Evolutionary conservation across 345 rosid species (phyloP), one percentile per base, ranked within the genome.

Genomic region (Boechera retrofracta): DNA sequence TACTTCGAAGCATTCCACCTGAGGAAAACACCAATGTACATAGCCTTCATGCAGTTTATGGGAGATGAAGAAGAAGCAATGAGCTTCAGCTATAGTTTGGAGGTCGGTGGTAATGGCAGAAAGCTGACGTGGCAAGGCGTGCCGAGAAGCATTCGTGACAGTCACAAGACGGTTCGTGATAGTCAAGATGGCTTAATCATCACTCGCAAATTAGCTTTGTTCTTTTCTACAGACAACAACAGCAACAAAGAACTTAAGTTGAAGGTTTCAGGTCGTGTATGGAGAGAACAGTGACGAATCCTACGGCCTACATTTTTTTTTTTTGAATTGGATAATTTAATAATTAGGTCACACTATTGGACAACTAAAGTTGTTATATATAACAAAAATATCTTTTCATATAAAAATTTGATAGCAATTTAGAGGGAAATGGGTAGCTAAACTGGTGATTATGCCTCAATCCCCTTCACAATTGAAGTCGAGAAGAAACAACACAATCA

Each of bases 231-330:
- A 0, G 86, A 84, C 67, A 57, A 57, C 60, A 56, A 5, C 69
- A 55, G 1, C 42, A 52, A 24, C 48, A 82, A 86, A 35, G 86
- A 85, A 59, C 83, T 86, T n/a, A 84, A 85, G 80, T 72, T 86
- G 38, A 86, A 83, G 80, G 82, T 86, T 49, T 77, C 88, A 5
- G 87, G 89, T 49, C 81, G 86, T 31, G 78, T 85, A 68, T 85
- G 87, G 91, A 84, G 81, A 69, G 84, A 87, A 54, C 77, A 29
- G 21, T 47, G 21, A 47, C 8, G 0, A 42, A 12, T 42, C 5
- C 48, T 12, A 42, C 48, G 12, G 6, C 52, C 61, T 7, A 5
- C 1, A 1, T 21, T 21, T 21, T 21, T 21, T 49, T 33, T 4
- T 9, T 18, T 21, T 28, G 26, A 66, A 26, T 56, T 58, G 2